Percentiles rank a stretch among this genome's conserved stretches.
phyloP scores from a whole-genome alignment of 805 yeast genomes.

The Lachancea lanzarotensis region DNA sequence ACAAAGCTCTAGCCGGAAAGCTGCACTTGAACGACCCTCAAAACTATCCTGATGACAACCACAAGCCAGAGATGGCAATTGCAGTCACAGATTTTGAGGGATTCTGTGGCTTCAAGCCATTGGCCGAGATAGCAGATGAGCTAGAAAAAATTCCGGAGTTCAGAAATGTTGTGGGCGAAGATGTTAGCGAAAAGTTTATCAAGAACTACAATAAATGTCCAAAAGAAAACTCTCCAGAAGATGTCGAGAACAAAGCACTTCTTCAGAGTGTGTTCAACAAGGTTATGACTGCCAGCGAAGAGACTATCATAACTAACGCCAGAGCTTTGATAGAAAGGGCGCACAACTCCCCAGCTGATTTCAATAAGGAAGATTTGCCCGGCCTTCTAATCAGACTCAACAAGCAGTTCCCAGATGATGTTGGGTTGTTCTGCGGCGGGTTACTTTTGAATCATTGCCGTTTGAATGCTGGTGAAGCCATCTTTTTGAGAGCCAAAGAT shows the following conservation, averaged over 20 bases:
- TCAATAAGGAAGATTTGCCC: constrained; percentile 50
- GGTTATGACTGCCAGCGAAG: constrained; percentile 78
- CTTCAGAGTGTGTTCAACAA: constrained; percentile 71
- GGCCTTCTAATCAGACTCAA: constrained; percentile 70
- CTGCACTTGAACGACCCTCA: constrained; percentile 80
- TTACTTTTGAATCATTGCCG: constrained; percentile 82
- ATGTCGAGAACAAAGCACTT: constrained; percentile 50
- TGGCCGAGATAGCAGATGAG: constrained; percentile 63
- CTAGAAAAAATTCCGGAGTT: constrained; percentile 75
- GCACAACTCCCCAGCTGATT: constrained; percentile 47
- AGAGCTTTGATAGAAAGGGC: constrained; percentile 63
- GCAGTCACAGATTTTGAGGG: constrained; percentile 96
- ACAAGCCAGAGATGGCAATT: constrained; percentile 99
- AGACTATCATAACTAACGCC: constrained; percentile 49
- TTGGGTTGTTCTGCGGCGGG: constrained; percentile 95
- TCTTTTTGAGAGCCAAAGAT: constrained; percentile 92
- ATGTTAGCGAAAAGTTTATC: constrained; percentile 48
- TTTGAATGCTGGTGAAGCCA: constrained; percentile 86
- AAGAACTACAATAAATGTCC: constrained; percentile 41
- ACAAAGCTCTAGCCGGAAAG: constrained; percentile 70
- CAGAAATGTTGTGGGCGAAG: constrained; percentile 58
- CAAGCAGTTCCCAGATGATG: constrained; percentile 85
- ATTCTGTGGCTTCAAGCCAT: constrained; percentile 95
- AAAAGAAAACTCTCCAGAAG: constrained; percentile 45
- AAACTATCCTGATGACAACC: constrained; percentile 96